Conservation (phyloP, 2,329 filamentous ascomycete genomes). For the Alternaria hordeiaustralica region DNA sequence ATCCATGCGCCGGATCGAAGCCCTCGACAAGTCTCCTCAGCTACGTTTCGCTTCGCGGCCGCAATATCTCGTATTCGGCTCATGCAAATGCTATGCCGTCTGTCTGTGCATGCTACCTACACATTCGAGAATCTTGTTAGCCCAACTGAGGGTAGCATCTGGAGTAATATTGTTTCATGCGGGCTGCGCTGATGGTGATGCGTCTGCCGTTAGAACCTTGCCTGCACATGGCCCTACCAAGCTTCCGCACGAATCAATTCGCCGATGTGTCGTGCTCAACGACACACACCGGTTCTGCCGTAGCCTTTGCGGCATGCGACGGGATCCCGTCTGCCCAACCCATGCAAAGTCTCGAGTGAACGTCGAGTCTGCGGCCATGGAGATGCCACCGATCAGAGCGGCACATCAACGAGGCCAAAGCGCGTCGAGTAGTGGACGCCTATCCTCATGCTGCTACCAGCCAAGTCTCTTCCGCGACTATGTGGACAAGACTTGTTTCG, state of each 20-base stretch:
- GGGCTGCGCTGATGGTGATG: slow-evolving; percentile 35
- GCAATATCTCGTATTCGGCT: slow-evolving; percentile 26
- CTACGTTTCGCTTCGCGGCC: slow-evolving; percentile 8
- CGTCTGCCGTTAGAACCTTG: slow-evolving; percentile 38
- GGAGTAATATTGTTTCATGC: slow-evolving; percentile 37
- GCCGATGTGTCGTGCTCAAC: slow-evolving; percentile 36
- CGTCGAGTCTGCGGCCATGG: slow-evolving; percentile 35
- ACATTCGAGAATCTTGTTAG: slow-evolving; percentile 10
- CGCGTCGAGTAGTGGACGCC: slow-evolving; percentile 5
- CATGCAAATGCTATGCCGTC: slow-evolving; percentile 21
- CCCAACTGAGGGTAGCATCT: slow-evolving; percentile 21
- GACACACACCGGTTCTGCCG: slow-evolving; percentile 28
- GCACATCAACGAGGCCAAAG: slow-evolving; percentile 4
- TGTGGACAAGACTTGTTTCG: slow-evolving; percentile 11
- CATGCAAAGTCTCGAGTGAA: slow-evolving; percentile 20
- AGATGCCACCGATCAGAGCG: slow-evolving; percentile 21
- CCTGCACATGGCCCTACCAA: slow-evolving; percentile 28
- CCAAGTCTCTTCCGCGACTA: slow-evolving; percentile 17
- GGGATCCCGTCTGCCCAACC: slow-evolving; percentile 31
- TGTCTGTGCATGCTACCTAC: slow-evolving; percentile 24
- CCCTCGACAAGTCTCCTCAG: slow-evolving; percentile 8
- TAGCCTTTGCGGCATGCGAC: slow-evolving; percentile 24
- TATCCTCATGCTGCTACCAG: slow-evolving; percentile 15
- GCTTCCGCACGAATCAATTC: slow-evolving; percentile 26
- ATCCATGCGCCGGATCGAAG: slow-evolving; percentile 1